A percentile compares a stretch with the other conserved stretches of the same genome.
These are phyloP conservation scores for Silene uniflora DNA, from an alignment of 148 eudicot species.

Conservation along the genomic window DNA sequence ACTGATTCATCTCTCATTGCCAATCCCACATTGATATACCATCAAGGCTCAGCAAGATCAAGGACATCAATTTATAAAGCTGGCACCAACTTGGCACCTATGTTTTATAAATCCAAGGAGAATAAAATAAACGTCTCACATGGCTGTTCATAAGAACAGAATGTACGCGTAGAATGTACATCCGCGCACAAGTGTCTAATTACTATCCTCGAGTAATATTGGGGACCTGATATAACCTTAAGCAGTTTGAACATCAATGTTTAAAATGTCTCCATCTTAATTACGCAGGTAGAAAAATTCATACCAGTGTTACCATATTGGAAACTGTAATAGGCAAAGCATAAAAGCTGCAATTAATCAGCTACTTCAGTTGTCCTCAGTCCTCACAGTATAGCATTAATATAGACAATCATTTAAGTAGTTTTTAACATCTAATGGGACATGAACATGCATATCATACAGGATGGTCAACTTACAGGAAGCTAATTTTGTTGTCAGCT, in stretches of 20 bases:
- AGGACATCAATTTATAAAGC: background rate
- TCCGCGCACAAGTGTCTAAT: background rate
- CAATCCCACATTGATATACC: background rate
- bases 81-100: background rate
- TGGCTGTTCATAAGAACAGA: background rate
- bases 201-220: background rate
- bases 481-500: constrained; percentile 45
- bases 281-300: background rate
- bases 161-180: background rate
- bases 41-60: background rate
- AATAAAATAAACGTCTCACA: background rate
- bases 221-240: background rate
- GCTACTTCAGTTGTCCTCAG: background rate
- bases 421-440: background rate
- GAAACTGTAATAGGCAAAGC: background rate
- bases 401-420: background rate
- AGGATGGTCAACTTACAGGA: constrained; percentile 52
- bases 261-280: background rate
- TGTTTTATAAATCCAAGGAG: background rate
- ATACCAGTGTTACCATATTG: background rate
- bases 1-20: background rate
- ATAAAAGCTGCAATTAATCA: background rate
- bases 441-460: background rate
- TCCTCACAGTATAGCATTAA: background rate
- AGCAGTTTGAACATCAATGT: background rate